Evolutionary conservation across 108 stramenopile genomes (phyloP).

Genomic region (Pseudonitzschia delicatissima): DNA sequence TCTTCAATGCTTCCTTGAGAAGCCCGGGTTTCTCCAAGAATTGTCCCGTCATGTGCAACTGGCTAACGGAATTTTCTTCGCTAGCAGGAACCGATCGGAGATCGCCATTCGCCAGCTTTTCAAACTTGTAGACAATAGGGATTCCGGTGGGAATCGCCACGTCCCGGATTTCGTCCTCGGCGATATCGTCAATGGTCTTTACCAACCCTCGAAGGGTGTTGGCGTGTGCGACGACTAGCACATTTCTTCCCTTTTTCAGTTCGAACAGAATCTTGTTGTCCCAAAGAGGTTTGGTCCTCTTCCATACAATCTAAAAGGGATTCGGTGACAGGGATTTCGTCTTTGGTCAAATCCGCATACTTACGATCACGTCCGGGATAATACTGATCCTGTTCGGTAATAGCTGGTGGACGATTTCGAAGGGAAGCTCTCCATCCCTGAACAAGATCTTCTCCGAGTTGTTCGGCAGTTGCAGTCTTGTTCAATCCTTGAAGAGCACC

Average conservation of each 20-base stretch:
- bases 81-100: constrained; percentile 36
- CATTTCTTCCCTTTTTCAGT: constrained; percentile 79
- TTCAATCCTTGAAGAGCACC: constrained; percentile 88
- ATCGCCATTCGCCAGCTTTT: constrained; percentile 43
- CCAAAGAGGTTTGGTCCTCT: constrained; percentile 83
- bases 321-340: constrained; percentile 87
- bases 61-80: constrained; percentile 50
- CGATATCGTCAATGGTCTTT: constrained; percentile 49
- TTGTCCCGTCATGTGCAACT: constrained; percentile 77
- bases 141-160: constrained; percentile 95
- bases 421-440: constrained; percentile 72
- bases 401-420: constrained; percentile 67
- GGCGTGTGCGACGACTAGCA: constrained; percentile 92
- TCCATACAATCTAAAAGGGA: constrained; percentile 88
- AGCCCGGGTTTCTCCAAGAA: constrained; percentile 89
- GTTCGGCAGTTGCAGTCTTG: constrained; percentile 82
- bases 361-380: constrained; percentile 88
- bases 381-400: constrained; percentile 56
- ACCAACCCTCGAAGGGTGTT: constrained; percentile 75
- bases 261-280: constrained; percentile 81
- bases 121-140: constrained; percentile 93
- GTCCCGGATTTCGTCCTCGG: constrained; percentile 71
- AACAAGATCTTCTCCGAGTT: constrained; percentile 79
- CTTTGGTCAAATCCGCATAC: constrained; percentile 74
- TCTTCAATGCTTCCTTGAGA: constrained; percentile 77